phyloP scores from a whole-genome alignment of 208 protist genomes.

The Leishmania arabica region DNA sequence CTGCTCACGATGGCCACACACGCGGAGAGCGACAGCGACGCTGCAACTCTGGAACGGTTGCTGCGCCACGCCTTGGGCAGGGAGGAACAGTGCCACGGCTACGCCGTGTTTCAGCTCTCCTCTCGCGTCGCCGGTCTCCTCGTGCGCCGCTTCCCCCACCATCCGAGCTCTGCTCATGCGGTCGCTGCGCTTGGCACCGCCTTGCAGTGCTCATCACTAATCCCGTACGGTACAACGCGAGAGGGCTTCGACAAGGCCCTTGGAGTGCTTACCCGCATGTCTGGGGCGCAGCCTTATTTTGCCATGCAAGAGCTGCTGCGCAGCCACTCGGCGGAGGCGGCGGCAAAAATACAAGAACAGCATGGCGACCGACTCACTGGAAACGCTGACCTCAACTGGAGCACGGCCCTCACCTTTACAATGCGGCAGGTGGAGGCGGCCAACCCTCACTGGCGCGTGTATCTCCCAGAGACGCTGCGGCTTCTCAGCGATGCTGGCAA shows the following conservation, averaged over 20 bases:
- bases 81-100: conserved; percentile 2
- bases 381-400: conserved; percentile 45
- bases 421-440: conserved; percentile 22
- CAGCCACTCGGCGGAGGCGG: conserved; percentile 20
- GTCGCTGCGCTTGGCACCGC: conserved; percentile 21
- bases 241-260: conserved; percentile 31
- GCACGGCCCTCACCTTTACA: conserved; percentile 44
- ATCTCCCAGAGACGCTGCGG: conserved; percentile 56
- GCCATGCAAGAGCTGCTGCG: conserved; percentile 49
- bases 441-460: conserved; percentile 49
- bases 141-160: conserved; percentile 20
- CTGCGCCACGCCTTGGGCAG: conserved; percentile 13
- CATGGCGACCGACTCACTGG: conserved; percentile 70
- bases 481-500: conserved; percentile 84
- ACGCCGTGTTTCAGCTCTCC: conserved; percentile 30
- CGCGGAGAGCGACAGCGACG: conserved; percentile 3
- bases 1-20: conserved; percentile 8
- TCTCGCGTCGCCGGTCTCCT: conserved; percentile 12
- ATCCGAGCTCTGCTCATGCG: conserved; percentile 12
- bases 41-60: conserved; percentile 6
- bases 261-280: conserved; percentile 44
- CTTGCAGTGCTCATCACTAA: conserved; percentile 23
- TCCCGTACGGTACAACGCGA: conserved; percentile 25
- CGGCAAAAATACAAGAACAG: conserved; percentile 43
- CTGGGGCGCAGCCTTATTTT: conserved; percentile 58